phyloP scores from a whole-genome alignment of 257 asterid genomes.

The Euphrasia confusa region DNA sequence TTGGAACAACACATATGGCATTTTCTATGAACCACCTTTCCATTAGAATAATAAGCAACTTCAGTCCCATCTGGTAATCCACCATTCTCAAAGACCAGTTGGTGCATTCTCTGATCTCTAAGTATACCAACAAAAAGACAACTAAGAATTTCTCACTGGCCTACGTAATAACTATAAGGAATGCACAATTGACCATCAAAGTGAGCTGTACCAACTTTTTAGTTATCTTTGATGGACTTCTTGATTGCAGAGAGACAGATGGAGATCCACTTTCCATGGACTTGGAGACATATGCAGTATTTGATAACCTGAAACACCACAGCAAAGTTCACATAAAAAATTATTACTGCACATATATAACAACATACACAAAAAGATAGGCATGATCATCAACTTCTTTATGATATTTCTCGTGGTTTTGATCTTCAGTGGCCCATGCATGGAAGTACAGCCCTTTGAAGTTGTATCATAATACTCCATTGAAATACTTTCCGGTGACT shows the following conservation, averaged over 20 bases:
- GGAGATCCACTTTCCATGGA: conserved; percentile 41
- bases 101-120: conserved; percentile 95
- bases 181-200: conserved; percentile 20
- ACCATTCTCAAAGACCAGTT: conserved; percentile 78
- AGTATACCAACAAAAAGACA: conserved; percentile 22
- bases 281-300: conserved; percentile 32
- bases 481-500: conserved; percentile 37
- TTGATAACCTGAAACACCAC: conserved; percentile 43
- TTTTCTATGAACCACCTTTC: conserved; percentile 59
- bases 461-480: conserved; percentile 34
- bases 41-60: conserved; percentile 85
- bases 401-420: conserved; percentile 38
- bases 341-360: conserved; percentile 13
- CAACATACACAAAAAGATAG: conserved; percentile 19
- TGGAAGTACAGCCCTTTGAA: conserved; percentile 39
- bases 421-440: conserved; percentile 30
- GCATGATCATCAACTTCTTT: conserved; percentile 54
- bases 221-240: conserved; percentile 68
- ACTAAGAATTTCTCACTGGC: conserved; percentile 18
- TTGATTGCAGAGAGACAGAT: conserved; percentile 41
- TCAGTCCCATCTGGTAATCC: conserved; percentile 97
- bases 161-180: conserved; percentile 12
- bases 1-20: conserved; percentile 7
- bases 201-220: conserved; percentile 59
- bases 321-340: conserved; percentile 20